Percentiles rank a stretch among this genome's conserved stretches.
phyloP scores from a whole-genome alignment of 2,329 filamentous ascomycete species.

The Xylaria sp. region DNA sequence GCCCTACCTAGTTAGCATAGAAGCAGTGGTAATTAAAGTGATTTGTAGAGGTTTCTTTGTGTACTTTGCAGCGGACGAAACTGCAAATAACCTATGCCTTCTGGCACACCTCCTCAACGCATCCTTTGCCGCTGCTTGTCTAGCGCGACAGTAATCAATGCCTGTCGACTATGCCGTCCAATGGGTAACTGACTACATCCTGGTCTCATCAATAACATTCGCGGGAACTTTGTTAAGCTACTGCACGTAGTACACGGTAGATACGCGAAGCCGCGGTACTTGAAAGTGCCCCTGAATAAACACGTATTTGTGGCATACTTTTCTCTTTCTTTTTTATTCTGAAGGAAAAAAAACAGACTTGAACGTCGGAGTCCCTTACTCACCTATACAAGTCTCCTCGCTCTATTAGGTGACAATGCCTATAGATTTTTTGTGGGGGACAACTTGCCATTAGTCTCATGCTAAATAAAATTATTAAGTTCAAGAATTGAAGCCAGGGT shows the following conservation, averaged over 20 bases:
- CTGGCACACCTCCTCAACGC: slow-evolving; percentile 4
- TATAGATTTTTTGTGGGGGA: not conserved
- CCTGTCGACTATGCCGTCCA: slow-evolving; percentile 35
- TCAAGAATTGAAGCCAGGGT: not conserved
- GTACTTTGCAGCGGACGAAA: not conserved
- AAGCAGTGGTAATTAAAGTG: not conserved
- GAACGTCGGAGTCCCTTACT: not conserved
- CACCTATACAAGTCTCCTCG: not conserved
- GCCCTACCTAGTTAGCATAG: not conserved
- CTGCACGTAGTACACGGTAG: not conserved
- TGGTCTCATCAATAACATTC: slow-evolving; percentile 43
- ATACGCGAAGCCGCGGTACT: slow-evolving; percentile 38
- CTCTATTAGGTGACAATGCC: not conserved
- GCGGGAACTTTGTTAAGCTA: slow-evolving; percentile 33
- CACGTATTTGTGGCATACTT: not conserved
- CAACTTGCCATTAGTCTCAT: not conserved
- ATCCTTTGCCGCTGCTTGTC: slow-evolving; percentile 36
- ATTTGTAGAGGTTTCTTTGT: not conserved
- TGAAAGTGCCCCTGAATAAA: slow-evolving; percentile 22
- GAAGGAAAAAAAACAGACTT: too few relatives aligned
- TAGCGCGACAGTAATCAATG: slow-evolving; percentile 40
- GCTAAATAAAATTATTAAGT: not conserved
- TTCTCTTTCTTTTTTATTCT: too few relatives aligned
- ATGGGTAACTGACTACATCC: slow-evolving; percentile 35
- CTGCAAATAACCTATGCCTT: not conserved